These are phyloP conservation scores for Polygonum maritimum DNA, from an alignment of 148 eudicot genomes.

Conservation along the genomic window DNA sequence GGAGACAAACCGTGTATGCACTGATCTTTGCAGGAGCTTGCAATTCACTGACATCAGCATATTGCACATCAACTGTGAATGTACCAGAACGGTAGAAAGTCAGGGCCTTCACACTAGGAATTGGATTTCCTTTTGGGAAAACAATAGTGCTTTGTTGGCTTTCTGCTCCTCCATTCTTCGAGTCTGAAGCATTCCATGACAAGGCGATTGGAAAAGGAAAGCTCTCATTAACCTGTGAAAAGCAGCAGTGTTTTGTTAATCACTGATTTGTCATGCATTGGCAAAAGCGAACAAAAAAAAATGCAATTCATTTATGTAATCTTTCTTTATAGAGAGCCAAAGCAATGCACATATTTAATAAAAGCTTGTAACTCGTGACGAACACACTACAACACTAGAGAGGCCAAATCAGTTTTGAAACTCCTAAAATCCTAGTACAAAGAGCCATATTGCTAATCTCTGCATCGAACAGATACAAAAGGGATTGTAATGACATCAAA, in stretches of 20 bases:
- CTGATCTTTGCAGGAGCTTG: constrained; percentile 79
- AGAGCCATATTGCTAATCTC: not conserved
- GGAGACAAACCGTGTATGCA: constrained; percentile 54
- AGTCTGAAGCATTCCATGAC: constrained; percentile 72
- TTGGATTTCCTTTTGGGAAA: constrained; percentile 78
- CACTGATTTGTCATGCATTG: not conserved
- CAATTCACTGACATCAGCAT: constrained; percentile 77
- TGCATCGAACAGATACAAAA: no score
- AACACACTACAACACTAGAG: not conserved
- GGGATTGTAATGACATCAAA: no score
- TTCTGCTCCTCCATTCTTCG: constrained; percentile 32
- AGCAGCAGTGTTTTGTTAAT: not conserved
- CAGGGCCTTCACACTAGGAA: constrained; percentile 80
- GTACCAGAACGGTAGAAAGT: constrained; percentile 68
- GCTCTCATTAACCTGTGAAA: constrained; percentile 69
- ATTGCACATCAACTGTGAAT: constrained; percentile 59
- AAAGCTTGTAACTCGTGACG: not conserved
- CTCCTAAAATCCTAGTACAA: not conserved
- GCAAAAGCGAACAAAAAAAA: not conserved
- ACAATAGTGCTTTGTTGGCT: constrained; percentile 59
- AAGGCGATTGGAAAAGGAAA: constrained; percentile 73
- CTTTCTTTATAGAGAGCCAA: not conserved
- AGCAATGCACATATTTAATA: not conserved
- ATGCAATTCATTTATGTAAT: not conserved
- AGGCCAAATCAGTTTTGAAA: not conserved